Evolutionary conservation across 768 basidiomycete species (phyloP).

Genomic region (Psilocybe cyanescens): DNA sequence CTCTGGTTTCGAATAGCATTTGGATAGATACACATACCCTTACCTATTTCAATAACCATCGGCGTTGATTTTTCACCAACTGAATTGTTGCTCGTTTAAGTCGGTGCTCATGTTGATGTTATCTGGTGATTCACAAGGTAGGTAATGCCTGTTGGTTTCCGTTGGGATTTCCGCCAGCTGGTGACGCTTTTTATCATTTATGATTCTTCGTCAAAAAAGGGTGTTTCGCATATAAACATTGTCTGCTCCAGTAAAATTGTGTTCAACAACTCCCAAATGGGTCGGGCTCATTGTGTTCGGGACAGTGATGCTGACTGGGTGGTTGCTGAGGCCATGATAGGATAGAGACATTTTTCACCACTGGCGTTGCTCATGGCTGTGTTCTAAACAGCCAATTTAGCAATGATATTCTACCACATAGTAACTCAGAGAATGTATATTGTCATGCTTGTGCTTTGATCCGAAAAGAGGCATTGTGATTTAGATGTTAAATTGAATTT

Average conservation of each 20-base stretch:
- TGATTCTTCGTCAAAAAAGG: too few species aligned
- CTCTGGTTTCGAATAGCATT: too few species aligned
- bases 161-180: too few species aligned
- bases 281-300: not conserved
- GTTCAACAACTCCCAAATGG: not conserved
- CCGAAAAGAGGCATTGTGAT: slow-evolving; percentile 35
- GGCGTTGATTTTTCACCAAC: too few species aligned
- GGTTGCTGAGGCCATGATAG: slow-evolving; percentile 4
- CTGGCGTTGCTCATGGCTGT: slow-evolving; percentile 1
- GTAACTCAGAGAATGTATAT: not conserved
- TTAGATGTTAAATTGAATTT: not conserved
- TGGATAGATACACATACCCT: too few species aligned
- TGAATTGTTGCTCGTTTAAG: too few species aligned
- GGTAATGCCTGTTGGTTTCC: too few species aligned
- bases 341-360: slow-evolving; percentile 5
- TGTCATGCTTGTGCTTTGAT: slow-evolving; percentile 24
- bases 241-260: not conserved
- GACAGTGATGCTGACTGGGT: not conserved
- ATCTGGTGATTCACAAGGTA: too few species aligned
- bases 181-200: too few species aligned
- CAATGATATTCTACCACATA: too few species aligned
- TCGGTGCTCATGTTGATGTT: too few species aligned
- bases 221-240: not conserved
- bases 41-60: too few species aligned
- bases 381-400: not conserved